Base-by-base conservation (phyloP, 2,329 filamentous ascomycete genomes). In the Coniochaeta sp. region DNA sequence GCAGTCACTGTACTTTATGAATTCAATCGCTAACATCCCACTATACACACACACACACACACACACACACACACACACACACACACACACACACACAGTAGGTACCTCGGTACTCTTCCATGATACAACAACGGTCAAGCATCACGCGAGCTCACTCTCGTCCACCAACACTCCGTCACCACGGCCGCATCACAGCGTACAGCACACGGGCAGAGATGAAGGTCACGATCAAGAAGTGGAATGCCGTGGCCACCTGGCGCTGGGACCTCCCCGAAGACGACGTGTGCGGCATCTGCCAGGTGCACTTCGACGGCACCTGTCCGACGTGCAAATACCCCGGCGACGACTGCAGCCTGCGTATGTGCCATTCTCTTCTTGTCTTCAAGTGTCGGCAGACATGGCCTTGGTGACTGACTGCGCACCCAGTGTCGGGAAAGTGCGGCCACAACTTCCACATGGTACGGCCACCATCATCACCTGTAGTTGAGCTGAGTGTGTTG, bases 381-480 rank as follows among this genome's bases (percentile, higher is more conserved):
- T 52, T 3, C n/a, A 7, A 62, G 10, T 24, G 17, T 55, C 32
- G 58, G 14, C 32, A 58, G 14, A 34, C 44, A 47, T 17, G 28
- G 34, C 24, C n/a, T 58, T 62, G 55, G 55, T 63, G 58, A 59
- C 62, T 19, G 38, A 52, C 47, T 26, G 9, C 19, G 55, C 22
- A 59, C 19, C 40, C 67, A 97, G 93, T 97, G 65, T 93, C 95
- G 62, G 95, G 95, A 50, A 96, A 93, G 79, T 99, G 95, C 76
- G 93, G 92, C 5, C 95, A 99, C 74, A 96, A 91, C 64, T 99
- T 99, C 71, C 95, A 99, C 75, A 96, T 96, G 90, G 92, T 96
- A 74, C 54, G 19, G 19, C 3, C 34, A 12, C 14, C 8, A 36
- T 36, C 7, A 47, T 24, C 14, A 8, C 19, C 12, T 24, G 22